Base-by-base conservation (phyloP, 2,329 filamentous ascomycete species). In the Aaosphaeria pasadenensis region DNA sequence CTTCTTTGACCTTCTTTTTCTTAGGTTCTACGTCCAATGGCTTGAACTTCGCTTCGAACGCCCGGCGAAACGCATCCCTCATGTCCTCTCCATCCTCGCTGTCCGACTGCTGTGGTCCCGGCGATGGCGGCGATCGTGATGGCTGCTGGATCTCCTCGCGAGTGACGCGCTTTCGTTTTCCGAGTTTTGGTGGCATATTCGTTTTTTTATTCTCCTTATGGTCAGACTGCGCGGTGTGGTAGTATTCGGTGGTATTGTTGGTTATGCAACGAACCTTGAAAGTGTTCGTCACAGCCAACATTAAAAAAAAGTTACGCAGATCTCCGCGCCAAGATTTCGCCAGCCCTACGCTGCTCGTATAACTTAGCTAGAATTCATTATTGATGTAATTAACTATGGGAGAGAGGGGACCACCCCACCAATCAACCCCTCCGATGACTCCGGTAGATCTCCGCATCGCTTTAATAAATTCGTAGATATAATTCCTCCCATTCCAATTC, bases 31-130 rank as follows among this genome's bases (percentile, higher is more conserved):
- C 50, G 7, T 77, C 77, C 36, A 96, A 70, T 6, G 92, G 90
- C 65, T 84, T 82, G 74, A 96, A 97, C 64, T 88, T 85, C 30
- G 89, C 83, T 72, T 96, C 94, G 65, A 97, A 97, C 66, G 92
- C 87, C 58, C 83, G 83, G 49, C 85, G 84, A 62, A 99, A 89
- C 49, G 91, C 80, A 47, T 86, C 89, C 58, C 89, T 84, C 9
- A 87, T 78, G 49, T 85, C 79, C 54, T 81, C 75, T 38, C 73
- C 67, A 30, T 66, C 58, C 42, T 66, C 58, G 4, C 59, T 60
- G n/a, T 42, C 50, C 30, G 60, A 60, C 17, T 24, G 17, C 17
- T 24, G 17, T 24, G 17, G 17, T 24, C 57, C 58, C 5, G 61
- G 61, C 17, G 57, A 58, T 4, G 62, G 59, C 1, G 59, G 53